Percentiles rank a stretch among this genome's conserved stretches.
These are phyloP conservation scores for Kuraishia piskuri DNA, from an alignment of 805 yeast species.

Conservation along the genomic window DNA sequence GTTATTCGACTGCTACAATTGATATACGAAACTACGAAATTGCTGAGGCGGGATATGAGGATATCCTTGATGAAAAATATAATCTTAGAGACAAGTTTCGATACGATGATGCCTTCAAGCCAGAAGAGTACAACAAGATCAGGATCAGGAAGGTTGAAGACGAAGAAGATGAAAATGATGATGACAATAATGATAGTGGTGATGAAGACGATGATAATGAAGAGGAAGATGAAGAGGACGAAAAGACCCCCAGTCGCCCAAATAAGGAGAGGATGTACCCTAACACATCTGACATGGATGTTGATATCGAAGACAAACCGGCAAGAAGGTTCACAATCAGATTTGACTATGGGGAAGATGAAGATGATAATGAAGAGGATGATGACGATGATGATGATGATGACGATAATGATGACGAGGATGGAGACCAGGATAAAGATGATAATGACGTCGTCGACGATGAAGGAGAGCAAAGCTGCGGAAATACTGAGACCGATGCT, in stretches of 20 bases:
- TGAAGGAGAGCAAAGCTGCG: neutral
- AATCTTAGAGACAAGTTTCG: conserved; percentile 17
- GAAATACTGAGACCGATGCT: no score
- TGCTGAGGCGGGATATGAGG: conserved; percentile 34
- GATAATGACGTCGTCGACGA: neutral
- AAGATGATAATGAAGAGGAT: conserved; percentile 7
- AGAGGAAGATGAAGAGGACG: conserved; percentile 8
- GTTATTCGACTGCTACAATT: conserved; percentile 39
- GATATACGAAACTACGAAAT: conserved; percentile 38
- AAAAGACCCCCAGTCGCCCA: conserved; percentile 4
- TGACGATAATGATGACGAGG: conserved; percentile 3
- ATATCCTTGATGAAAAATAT: conserved; percentile 22
- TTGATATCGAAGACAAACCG: conserved; percentile 21
- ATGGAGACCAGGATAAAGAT: neutral
- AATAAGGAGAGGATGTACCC: conserved; percentile 3
- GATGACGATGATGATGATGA: conserved; percentile 10
- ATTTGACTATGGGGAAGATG: conserved; percentile 13
- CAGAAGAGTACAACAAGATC: conserved; percentile 15
- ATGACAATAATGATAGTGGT: no score
- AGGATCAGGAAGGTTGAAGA: conserved; percentile 13
- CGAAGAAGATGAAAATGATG: conserved; percentile 4
- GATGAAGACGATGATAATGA: conserved; percentile 6
- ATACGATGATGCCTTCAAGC: conserved; percentile 16
- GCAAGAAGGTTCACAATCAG: conserved; percentile 17
- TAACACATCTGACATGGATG: conserved; percentile 4